Percentiles rank a stretch among this genome's conserved stretches.
phyloP scores from a whole-genome alignment of 2,329 filamentous ascomycete genomes.

The Coleophoma eucalyptorum region DNA sequence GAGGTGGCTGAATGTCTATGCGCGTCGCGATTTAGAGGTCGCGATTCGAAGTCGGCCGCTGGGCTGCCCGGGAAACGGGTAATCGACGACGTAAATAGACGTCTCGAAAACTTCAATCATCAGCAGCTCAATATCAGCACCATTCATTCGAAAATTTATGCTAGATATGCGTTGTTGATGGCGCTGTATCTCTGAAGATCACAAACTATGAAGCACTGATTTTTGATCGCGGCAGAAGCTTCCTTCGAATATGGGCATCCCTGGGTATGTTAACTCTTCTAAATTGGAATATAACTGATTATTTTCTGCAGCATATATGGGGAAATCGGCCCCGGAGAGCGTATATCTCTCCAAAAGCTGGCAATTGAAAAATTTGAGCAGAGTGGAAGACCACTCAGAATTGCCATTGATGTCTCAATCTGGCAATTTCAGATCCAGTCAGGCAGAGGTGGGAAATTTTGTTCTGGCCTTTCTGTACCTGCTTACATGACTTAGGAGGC shows the following conservation, averaged over 20 bases:
- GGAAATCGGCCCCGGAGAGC: constrained; percentile 77
- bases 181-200: neutral
- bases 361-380: constrained; percentile 72
- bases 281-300: constrained; percentile 9
- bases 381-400: constrained; percentile 68
- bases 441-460: constrained; percentile 53
- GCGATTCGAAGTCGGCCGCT: neutral
- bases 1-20: neutral
- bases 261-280: constrained; percentile 42
- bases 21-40: neutral
- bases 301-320: constrained; percentile 70
- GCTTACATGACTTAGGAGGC: constrained; percentile 52
- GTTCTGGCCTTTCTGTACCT: neutral
- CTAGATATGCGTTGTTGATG: neutral
- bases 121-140: neutral
- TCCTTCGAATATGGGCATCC: constrained; percentile 54
- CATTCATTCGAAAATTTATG: neutral
- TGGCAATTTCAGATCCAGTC: constrained; percentile 95
- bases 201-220: neutral
- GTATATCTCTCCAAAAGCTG: constrained; percentile 78
- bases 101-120: neutral
- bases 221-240: no score
- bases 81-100: neutral
- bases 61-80: constrained; percentile 4
- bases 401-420: constrained; percentile 93